phyloP scores from a whole-genome alignment of 2,329 filamentous ascomycete species.

The Fusarium devonianum region DNA sequence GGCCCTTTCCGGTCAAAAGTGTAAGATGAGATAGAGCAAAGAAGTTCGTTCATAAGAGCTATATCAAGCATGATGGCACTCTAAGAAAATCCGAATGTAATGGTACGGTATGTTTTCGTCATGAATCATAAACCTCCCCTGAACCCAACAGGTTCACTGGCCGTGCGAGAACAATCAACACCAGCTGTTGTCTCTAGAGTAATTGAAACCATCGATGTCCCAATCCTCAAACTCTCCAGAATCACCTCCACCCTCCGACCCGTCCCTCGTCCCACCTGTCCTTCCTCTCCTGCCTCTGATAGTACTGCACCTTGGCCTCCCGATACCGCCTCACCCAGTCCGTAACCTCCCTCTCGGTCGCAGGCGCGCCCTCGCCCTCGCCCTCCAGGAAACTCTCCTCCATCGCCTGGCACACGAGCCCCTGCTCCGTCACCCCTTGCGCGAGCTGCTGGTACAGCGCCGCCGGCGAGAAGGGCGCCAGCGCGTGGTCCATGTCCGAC shows the following conservation, averaged over 20 bases:
- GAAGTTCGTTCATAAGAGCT: too few species aligned
- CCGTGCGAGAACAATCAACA: too few species aligned
- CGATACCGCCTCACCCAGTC: conserved; percentile 87
- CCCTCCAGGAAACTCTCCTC: conserved; percentile 91
- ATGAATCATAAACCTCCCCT: too few species aligned
- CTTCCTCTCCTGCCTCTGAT: conserved; percentile 84
- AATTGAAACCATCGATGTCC: neutral
- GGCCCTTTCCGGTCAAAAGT: too few species aligned
- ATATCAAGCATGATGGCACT: too few species aligned
- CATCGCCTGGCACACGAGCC: conserved; percentile 77
- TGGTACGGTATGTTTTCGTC: too few species aligned
- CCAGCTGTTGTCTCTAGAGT: too few species aligned
- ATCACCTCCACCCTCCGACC: conserved; percentile 90
- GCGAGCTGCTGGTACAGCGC: conserved; percentile 83
- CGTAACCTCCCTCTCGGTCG: conserved; percentile 79
- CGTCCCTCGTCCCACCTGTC: conserved; percentile 95
- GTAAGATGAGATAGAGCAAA: too few species aligned
- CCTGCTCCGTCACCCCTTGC: conserved; percentile 82
- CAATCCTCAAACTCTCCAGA: neutral
- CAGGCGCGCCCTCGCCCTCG: conserved; percentile 50
- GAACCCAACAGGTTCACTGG: too few species aligned
- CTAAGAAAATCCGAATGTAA: too few species aligned
- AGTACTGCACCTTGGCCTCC: conserved; percentile 79
- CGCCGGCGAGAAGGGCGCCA: conserved; percentile 85
- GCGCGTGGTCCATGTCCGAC: conserved; percentile 82